phyloP scores from a whole-genome alignment of 2,329 filamentous ascomycete genomes.

The Plectosphaerella plurivora region DNA sequence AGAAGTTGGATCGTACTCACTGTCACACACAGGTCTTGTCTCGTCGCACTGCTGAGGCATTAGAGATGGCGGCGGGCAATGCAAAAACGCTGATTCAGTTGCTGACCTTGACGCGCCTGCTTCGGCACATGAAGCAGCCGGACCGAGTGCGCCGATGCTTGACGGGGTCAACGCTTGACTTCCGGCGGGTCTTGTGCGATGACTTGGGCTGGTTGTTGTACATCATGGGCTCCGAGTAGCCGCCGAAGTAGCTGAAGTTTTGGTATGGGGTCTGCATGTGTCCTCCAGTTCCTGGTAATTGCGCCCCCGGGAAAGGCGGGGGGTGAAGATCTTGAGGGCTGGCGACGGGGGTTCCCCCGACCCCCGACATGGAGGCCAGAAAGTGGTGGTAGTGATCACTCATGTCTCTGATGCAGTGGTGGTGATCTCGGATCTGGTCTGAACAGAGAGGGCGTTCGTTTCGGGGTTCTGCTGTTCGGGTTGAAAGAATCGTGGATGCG shows the following conservation, averaged over 20 bases:
- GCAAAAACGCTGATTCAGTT: background rate
- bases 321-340: conserved; percentile 35
- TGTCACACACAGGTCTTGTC: conserved; percentile 77
- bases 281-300: conserved; percentile 22
- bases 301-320: conserved; percentile 26
- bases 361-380: conserved; percentile 46
- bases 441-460: too few relatives aligned
- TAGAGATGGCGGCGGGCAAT: conserved; percentile 2
- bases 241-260: conserved; percentile 43
- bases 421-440: too few relatives aligned
- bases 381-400: conserved; percentile 54
- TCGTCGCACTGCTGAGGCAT: conserved; percentile 74
- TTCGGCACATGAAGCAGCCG: conserved; percentile 88
- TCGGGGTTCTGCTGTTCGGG: background rate
- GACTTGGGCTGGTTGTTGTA: conserved; percentile 41
- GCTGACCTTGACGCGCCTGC: conserved; percentile 74
- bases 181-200: conserved; percentile 43
- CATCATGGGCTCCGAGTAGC: conserved; percentile 44
- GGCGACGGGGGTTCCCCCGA: conserved; percentile 29
- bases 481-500: too few relatives aligned
- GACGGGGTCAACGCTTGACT: conserved; percentile 62
- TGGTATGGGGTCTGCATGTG: conserved; percentile 39
- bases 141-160: conserved; percentile 93
- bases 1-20: conserved; percentile 35
- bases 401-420: conserved; percentile 29